These are phyloP conservation scores for Vachellia collinsii DNA, from an alignment of 306 rosid species.

Conservation along the genomic window DNA sequence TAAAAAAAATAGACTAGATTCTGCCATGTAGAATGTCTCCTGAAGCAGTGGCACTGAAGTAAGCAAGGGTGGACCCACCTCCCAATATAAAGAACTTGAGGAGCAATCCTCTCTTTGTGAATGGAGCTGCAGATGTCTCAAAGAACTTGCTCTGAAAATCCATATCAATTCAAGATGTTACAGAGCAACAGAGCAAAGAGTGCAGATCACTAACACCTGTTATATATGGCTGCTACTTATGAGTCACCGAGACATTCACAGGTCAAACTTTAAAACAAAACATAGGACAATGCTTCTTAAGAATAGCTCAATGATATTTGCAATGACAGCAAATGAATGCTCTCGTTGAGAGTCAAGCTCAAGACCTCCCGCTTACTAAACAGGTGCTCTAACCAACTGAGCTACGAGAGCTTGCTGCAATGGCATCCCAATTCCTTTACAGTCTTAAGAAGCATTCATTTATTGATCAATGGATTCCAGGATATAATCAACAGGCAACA, in stretches of 20 bases:
- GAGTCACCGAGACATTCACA: neutral
- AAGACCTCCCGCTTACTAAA: too few species aligned
- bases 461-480: neutral
- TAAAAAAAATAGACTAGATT: slow-evolving; percentile 52
- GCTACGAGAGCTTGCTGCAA: too few species aligned
- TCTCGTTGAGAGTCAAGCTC: too few species aligned
- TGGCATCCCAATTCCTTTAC: too few species aligned
- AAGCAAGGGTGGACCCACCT: slow-evolving; percentile 85
- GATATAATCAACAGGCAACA: neutral
- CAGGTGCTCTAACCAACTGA: too few species aligned
- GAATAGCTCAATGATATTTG: neutral
- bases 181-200: neutral
- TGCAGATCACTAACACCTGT: neutral
- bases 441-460: too few species aligned
- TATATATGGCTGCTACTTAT: neutral
- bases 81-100: slow-evolving; percentile 80
- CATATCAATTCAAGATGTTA: neutral
- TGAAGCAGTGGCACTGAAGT: slow-evolving; percentile 79
- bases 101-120: slow-evolving; percentile 81
- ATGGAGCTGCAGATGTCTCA: slow-evolving; percentile 85
- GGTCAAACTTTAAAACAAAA: neutral
- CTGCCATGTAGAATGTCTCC: slow-evolving; percentile 87
- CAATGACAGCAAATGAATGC: too few species aligned
- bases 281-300: neutral
- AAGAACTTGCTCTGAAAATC: slow-evolving; percentile 80